phyloP scores from a whole-genome alignment of 2,329 filamentous ascomycete genomes.

The Pezicula carpinea region DNA sequence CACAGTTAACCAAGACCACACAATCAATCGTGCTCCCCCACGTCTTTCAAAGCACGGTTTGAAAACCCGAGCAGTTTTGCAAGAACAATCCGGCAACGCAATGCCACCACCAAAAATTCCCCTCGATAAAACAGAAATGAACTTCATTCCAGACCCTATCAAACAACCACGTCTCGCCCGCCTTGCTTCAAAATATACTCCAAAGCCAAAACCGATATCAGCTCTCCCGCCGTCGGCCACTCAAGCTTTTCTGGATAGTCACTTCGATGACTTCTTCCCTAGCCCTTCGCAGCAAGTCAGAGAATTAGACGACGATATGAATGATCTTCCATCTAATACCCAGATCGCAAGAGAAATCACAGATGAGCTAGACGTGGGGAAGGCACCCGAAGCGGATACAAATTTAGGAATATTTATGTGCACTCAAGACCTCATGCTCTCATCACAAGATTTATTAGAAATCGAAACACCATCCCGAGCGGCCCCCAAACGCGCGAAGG shows the following conservation, averaged over 20 bases:
- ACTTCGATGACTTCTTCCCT: conserved; percentile 51
- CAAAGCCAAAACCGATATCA: background rate
- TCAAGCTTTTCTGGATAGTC: conserved; percentile 44
- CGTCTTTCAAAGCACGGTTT: background rate
- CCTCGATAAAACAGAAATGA: conserved; percentile 1
- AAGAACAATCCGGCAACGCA: conserved; percentile 11
- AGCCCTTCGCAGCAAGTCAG: conserved; percentile 51
- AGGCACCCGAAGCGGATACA: background rate
- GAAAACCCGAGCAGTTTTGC: conserved; percentile 1
- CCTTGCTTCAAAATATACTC: background rate
- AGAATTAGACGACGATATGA: conserved; percentile 42
- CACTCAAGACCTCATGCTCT: conserved; percentile 42
- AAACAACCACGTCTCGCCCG: background rate
- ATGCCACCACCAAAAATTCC: conserved; percentile 18
- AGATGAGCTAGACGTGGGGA: conserved; percentile 5
- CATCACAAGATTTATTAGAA: conserved; percentile 43
- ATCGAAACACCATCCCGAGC: conserved; percentile 27
- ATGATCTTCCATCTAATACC: conserved; percentile 21
- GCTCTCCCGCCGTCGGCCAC: conserved; percentile 37
- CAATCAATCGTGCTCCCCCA: background rate
- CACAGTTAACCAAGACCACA: background rate
- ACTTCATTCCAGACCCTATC: background rate
- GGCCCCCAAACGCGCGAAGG: background rate
- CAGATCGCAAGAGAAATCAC: conserved; percentile 19
- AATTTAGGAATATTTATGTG: conserved; percentile 16